phyloP scores from a whole-genome alignment of 163 green algal species.

The Scenedesmus sp. region DNA sequence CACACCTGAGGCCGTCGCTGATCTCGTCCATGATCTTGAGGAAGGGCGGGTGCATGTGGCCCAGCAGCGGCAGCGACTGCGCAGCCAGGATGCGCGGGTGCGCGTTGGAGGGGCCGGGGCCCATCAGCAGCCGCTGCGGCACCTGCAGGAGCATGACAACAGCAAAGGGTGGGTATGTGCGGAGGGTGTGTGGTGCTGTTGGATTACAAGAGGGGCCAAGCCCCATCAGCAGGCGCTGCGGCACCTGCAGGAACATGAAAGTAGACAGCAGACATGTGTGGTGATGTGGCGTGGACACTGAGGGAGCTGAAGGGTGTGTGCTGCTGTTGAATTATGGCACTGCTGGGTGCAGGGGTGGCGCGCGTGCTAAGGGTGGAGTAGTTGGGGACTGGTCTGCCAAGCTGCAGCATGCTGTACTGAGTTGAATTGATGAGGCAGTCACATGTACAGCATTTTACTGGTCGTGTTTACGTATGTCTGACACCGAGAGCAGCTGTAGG shows the following conservation, averaged over 20 bases:
- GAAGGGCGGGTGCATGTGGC: slow-evolving; percentile 95
- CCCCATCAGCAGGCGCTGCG: slow-evolving; percentile 86
- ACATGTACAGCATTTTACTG: neutral
- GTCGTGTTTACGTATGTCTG: neutral
- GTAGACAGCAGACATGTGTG: too few species aligned
- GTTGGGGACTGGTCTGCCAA: neutral
- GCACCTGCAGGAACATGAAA: slow-evolving; percentile 65
- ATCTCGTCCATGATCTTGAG: slow-evolving; percentile 95
- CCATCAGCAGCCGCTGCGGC: slow-evolving; percentile 89
- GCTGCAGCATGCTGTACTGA: neutral
- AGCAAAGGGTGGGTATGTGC: neutral
- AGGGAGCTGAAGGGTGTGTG: neutral
- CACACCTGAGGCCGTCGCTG: slow-evolving; percentile 69
- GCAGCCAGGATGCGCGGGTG: slow-evolving; percentile 86
- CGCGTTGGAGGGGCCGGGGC: slow-evolving; percentile 90
- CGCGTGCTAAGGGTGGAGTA: neutral
- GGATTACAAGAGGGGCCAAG: slow-evolving; percentile 74
- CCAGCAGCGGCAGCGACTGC: slow-evolving; percentile 77
- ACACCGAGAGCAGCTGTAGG: neutral
- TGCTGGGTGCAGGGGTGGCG: neutral
- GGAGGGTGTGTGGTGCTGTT: neutral
- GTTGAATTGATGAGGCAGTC: neutral
- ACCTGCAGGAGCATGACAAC: slow-evolving; percentile 63
- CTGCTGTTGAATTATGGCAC: neutral
- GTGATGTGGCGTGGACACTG: neutral